Percentiles rank a stretch among this genome's conserved stretches.
phyloP scores from a whole-genome alignment of 2,329 filamentous ascomycete genomes.

The Penicillium glabrum region DNA sequence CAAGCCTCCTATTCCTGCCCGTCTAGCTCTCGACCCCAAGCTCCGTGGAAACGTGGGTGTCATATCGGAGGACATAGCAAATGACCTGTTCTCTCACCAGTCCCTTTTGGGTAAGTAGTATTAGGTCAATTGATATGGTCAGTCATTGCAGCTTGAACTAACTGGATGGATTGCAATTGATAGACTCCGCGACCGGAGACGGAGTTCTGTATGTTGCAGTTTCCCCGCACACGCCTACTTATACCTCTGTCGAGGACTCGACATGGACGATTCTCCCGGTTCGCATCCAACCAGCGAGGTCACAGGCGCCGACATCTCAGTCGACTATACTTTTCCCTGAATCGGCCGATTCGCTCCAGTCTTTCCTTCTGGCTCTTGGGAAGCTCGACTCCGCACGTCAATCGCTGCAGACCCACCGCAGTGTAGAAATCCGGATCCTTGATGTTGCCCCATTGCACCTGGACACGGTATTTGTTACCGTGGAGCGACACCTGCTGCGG shows the following conservation, averaged over 20 bases:
- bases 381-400: conserved; percentile 74
- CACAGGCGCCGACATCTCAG: conserved; percentile 63
- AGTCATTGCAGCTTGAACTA: not conserved
- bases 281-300: conserved; percentile 47
- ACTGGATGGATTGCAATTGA: conserved; percentile 3
- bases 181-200: conserved; percentile 24
- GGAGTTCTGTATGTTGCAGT: conserved; percentile 47
- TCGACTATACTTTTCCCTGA: conserved; percentile 76
- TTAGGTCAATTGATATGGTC: not conserved
- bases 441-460: conserved; percentile 77
- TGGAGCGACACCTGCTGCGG: conserved; percentile 77
- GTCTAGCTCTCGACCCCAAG: conserved; percentile 80
- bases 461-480: conserved; percentile 81
- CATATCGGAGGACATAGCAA: conserved; percentile 81
- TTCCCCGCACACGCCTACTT: conserved; percentile 45
- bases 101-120: conserved; percentile 27
- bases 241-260: conserved; percentile 55
- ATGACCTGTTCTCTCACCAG: conserved; percentile 69
- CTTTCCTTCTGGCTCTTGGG: conserved; percentile 72
- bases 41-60: conserved; percentile 83
- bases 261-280: conserved; percentile 87
- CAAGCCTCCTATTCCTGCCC: conserved; percentile 74
- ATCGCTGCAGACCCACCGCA: conserved; percentile 68
- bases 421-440: conserved; percentile 80
- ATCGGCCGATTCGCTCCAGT: conserved; percentile 73